phyloP scores from a whole-genome alignment of 805 yeast genomes.

The Candida yuanshanica region DNA sequence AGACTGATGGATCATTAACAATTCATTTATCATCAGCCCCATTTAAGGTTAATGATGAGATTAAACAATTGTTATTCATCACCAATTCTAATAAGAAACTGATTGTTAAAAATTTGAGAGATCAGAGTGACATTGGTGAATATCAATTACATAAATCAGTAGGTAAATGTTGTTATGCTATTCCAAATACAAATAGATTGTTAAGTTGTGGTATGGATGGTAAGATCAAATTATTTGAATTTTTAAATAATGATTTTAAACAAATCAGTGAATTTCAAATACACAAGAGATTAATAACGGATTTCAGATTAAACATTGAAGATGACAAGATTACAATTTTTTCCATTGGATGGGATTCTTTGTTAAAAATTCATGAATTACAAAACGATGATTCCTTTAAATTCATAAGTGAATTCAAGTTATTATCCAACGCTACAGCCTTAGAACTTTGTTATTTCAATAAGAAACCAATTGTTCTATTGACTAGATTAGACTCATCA shows the following conservation, averaged over 20 bases:
- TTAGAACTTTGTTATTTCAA: slow-evolving; percentile 31
- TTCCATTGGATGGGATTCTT: slow-evolving; percentile 58
- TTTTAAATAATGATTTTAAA: slow-evolving; percentile 8
- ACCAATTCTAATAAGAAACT: slow-evolving; percentile 17
- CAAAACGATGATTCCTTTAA: slow-evolving; percentile 11
- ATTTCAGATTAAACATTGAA: slow-evolving; percentile 22
- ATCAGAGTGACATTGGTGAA: neutral
- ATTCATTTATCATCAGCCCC: slow-evolving; percentile 16
- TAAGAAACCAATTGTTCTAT: slow-evolving; percentile 35
- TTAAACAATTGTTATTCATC: slow-evolving; percentile 12
- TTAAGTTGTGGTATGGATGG: slow-evolving; percentile 53
- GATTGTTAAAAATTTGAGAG: slow-evolving; percentile 13
- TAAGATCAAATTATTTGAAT: slow-evolving; percentile 24
- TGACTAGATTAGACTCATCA: slow-evolving; percentile 58
- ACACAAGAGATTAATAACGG: slow-evolving; percentile 35
- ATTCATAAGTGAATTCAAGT: slow-evolving; percentile 26
- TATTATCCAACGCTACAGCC: slow-evolving; percentile 49
- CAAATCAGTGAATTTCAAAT: slow-evolving; percentile 22
- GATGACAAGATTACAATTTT: slow-evolving; percentile 27
- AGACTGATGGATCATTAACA: slow-evolving; percentile 12
- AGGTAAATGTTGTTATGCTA: slow-evolving; percentile 29
- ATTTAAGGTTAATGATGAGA: slow-evolving; percentile 14
- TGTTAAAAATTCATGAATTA: slow-evolving; percentile 33
- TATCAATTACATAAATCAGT: slow-evolving; percentile 21
- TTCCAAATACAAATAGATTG: slow-evolving; percentile 23